These are phyloP conservation scores for Pseudoturritis turrita DNA, from an alignment of 345 rosid species.

Conservation along the genomic window DNA sequence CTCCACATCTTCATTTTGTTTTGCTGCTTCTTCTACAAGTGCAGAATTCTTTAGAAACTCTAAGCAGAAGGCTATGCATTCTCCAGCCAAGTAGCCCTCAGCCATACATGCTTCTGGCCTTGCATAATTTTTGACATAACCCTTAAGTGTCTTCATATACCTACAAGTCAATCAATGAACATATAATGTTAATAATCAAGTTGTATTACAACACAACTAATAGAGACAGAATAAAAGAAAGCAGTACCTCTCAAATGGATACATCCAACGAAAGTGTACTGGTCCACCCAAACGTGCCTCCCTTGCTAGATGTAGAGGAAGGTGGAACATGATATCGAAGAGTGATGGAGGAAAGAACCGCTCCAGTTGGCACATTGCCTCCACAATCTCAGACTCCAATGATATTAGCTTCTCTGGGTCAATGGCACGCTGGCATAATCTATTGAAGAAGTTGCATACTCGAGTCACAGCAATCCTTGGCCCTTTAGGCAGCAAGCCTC, in stretches of 20 bases:
- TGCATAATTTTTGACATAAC: no score
- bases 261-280: not conserved
- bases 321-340: not conserved
- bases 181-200: no score
- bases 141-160: no score
- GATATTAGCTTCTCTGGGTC: not conserved
- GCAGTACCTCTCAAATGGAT: not conserved
- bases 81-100: not conserved
- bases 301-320: not conserved
- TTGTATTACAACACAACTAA: no score
- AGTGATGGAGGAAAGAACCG: not conserved
- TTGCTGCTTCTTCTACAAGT: not conserved
- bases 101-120: not conserved
- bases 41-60: not conserved
- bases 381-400: not conserved
- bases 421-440: not conserved
- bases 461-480: not conserved
- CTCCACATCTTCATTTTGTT: not conserved
- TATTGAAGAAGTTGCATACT: not conserved
- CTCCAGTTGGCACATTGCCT: not conserved
- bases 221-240: no score
- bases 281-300: not conserved
- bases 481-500: not conserved
- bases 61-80: not conserved
- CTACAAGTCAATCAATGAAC: no score